Evolutionary conservation across 257 asterid species (phyloP).

Genomic region (Misopates orontium): DNA sequence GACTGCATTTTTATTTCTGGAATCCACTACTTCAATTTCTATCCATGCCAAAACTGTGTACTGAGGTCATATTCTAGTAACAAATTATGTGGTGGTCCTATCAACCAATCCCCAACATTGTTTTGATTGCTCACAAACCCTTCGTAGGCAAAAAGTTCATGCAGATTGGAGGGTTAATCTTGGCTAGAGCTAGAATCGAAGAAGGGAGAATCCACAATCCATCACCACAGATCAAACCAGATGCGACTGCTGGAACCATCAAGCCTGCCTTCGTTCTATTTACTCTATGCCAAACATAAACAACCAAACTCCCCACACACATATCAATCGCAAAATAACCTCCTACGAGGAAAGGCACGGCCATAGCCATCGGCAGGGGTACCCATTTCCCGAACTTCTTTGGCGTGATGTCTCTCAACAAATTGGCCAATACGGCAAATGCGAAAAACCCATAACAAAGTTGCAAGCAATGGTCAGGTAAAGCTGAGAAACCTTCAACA

Average conservation of each 20-base stretch:
- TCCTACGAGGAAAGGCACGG: conserved; percentile 76
- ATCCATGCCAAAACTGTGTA: neutral
- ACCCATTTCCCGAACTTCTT: conserved; percentile 44
- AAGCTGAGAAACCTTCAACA: conserved; percentile 68
- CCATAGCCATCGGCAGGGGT: conserved; percentile 88
- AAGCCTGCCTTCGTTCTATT: conserved; percentile 42
- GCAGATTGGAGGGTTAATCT: conserved; percentile 62
- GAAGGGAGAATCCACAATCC: conserved; percentile 76
- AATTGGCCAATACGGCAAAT: conserved; percentile 47
- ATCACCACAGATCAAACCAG: conserved; percentile 76
- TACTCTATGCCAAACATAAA: conserved; percentile 52
- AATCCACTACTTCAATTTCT: too few species aligned
- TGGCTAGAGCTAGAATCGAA: conserved; percentile 55
- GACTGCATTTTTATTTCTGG: too few species aligned
- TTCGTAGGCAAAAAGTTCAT: conserved; percentile 49
- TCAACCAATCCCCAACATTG: neutral
- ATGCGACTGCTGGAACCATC: conserved; percentile 71
- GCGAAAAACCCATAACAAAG: conserved; percentile 63
- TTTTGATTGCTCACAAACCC: conserved; percentile 29
- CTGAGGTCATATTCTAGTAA: neutral
- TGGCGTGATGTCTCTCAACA: conserved; percentile 46
- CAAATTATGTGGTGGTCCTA: neutral
- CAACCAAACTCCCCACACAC: conserved; percentile 72
- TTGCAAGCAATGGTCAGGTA: conserved; percentile 66
- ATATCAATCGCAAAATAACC: conserved; percentile 74